Base-by-base conservation (phyloP, 352 stramenopile genomes). In the Peronospora tabacina region DNA sequence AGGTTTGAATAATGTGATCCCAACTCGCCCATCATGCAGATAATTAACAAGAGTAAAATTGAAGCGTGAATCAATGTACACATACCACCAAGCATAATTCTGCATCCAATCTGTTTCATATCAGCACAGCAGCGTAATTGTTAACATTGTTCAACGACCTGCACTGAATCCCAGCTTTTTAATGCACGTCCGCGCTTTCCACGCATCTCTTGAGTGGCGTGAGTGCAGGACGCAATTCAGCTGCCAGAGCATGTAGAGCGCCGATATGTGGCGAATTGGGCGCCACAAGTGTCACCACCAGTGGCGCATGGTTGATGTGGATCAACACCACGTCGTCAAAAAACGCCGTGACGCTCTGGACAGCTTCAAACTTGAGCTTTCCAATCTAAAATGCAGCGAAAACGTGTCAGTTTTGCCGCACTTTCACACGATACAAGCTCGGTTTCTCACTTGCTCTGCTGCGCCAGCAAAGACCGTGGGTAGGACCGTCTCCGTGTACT, bases 231-330 rank as follows among this genome's bases (percentile, higher is more conserved):
- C 71, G 68, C 48, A 91, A 44, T 51, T 88, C 70, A 30, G 48
- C 54, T 1, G 73, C 71, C 12, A 91, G 55, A 15, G 74, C 70
- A 29, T 81, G 68, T 29, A 91, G 47, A 5, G 75, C 73, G 9
- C 77, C 80, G 17, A 85, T 60, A 28, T 81, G 66, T 10, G 75
- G 66, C 37, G 68, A 78, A 49, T 83, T 69, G 30, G 70, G 52
- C n/a, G 72, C 71, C 37, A 91, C 74, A 24, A 91, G 66, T 34
- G 80, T 91, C 51, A 87, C 71, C 44, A 91, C 80, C 30, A 91
- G 67, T 34, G 80, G 80, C 44, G 72, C 57, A 47, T 85, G 61
- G 62, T 91, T 87, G 38, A 87, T 70, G 66, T 91, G 80, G 28
- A 91, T 63, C 29, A 91, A 61, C 54, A 85, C 80, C 41, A 85